Evolutionary conservation across 148 eudicot genomes (phyloP), one percentile per base, ranked within the genome.

Genomic region (Vaccinium vitisidaea): DNA sequence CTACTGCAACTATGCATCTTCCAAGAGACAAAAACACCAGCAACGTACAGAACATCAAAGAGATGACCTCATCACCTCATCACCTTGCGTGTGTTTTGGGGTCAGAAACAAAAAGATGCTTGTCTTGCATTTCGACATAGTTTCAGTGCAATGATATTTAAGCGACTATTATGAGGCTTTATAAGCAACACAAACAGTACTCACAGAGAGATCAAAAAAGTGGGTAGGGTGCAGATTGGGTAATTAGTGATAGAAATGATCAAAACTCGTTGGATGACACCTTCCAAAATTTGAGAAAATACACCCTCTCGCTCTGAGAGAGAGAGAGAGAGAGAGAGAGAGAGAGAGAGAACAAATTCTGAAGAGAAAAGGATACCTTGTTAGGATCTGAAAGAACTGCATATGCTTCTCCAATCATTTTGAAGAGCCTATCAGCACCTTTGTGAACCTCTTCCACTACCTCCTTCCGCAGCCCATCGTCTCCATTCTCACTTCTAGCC

Each of bases 371-470:
- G 11, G 9, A 84, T 83, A 95, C 99, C 98, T 94, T 91, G 82
- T 89, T 75, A 86, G 96, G 90, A 88, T 95, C 96, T 9, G 98
- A 97, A 85, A 97, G 98, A 43, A 95, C 93, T 32, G 95, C 93
- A 89, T 97, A 94, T 71, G 98, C 99, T 86, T 97, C 98, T 78
- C 96, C 99, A 88, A 97, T 93, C 94, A 94, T 97, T 87, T 97
- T 97, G 89, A 97, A 97, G 81, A 97, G 95, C 88, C 92, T 92
- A 75, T 95, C 98, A 85, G 98, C 92, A 84, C 94, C 98, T 88
- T 90, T 95, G 89, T 91, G 91, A 43, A 91, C 95, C 86, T 91
- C 96, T 80, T 93, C 94, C 9, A 89, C 88, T 85, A 95, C 92
- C 86, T 95, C 95, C 90, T 93, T 97, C 98, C 98, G 93, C 18